A percentile compares a stretch with the other conserved stretches of the same genome.
phyloP scores from a whole-genome alignment of 768 basidiomycete genomes.

The Dioszegia aurantiaca region DNA sequence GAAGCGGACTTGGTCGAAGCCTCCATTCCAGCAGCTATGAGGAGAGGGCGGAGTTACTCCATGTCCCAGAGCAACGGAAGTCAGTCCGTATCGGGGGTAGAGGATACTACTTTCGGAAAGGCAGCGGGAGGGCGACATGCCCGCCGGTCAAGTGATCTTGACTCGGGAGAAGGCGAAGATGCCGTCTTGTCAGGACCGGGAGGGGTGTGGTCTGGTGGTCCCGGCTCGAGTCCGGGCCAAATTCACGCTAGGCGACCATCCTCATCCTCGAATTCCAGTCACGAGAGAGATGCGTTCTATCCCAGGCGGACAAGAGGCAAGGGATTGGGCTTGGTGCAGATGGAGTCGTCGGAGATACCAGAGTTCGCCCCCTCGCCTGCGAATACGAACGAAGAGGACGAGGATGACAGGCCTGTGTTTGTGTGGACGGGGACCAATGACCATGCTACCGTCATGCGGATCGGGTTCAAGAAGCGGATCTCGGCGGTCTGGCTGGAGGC shows the following conservation, averaged over 20 bases:
- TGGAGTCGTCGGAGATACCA: constrained; percentile 29
- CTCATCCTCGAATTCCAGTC: constrained; percentile 43
- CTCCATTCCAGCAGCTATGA: constrained; percentile 17
- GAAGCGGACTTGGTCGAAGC: constrained; percentile 50
- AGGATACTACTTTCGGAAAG: background rate
- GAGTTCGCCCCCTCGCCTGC: constrained; percentile 13
- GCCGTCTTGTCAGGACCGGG: background rate
- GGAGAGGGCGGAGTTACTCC: constrained; percentile 17
- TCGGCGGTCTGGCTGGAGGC: constrained; percentile 74
- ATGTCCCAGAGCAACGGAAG: constrained; percentile 6
- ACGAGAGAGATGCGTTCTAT: constrained; percentile 30
- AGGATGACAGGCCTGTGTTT: constrained; percentile 51
- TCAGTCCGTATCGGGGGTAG: constrained; percentile 2
- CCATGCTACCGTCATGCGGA: constrained; percentile 76
- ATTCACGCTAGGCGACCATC: constrained; percentile 31
- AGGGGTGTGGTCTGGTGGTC: no score
- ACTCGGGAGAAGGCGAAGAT: constrained; percentile 1
- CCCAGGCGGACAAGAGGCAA: constrained; percentile 18
- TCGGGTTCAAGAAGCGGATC: constrained; percentile 85
- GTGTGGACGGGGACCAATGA: constrained; percentile 74
- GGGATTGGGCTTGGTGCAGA: constrained; percentile 44
- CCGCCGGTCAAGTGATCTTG: constrained; percentile 12
- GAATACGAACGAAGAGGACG: constrained; percentile 34
- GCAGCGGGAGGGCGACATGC: background rate
- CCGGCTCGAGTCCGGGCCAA: no score